Evolutionary conservation across 805 yeast species (phyloP).

Genomic region (Candida nanaspora): DNA sequence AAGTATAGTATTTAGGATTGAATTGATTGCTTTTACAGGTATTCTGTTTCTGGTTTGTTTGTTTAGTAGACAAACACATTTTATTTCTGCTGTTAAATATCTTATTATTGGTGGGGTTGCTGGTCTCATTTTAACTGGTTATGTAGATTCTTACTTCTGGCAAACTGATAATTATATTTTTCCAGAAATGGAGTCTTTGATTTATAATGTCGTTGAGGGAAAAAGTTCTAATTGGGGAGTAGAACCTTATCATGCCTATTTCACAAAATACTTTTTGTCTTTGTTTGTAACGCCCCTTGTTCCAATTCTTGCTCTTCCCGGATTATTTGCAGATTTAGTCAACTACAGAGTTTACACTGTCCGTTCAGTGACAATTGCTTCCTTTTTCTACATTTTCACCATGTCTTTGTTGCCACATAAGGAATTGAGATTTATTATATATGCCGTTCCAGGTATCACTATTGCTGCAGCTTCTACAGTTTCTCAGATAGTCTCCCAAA

Average conservation of each 20-base stretch:
- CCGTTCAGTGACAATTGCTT: constrained; percentile 41
- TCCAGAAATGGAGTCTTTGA: constrained; percentile 71
- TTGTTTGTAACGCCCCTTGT: constrained; percentile 41
- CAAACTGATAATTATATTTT: constrained; percentile 26
- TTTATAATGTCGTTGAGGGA: constrained; percentile 72
- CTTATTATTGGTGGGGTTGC: constrained; percentile 40
- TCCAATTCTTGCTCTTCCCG: constrained; percentile 29
- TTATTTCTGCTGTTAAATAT: constrained; percentile 32
- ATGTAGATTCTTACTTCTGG: constrained; percentile 80
- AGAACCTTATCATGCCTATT: constrained; percentile 68
- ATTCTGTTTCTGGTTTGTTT: constrained; percentile 42
- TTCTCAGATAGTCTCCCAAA: constrained; percentile 3
- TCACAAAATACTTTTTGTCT: constrained; percentile 42
- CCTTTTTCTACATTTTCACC: constrained; percentile 46
- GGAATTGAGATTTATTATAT: constrained; percentile 88
- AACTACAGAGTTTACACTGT: constrained; percentile 25
- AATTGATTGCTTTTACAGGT: constrained; percentile 49
- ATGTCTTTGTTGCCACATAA: constrained; percentile 86
- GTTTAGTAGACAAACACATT: constrained; percentile 38
- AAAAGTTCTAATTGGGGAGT: constrained; percentile 77
- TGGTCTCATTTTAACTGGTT: constrained; percentile 42
- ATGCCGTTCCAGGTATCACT: constrained; percentile 63
- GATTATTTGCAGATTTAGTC: constrained; percentile 19
- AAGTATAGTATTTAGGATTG: constrained; percentile 67
- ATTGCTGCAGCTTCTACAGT: constrained; percentile 46